These are phyloP conservation scores for Spergularia bocconei DNA, from an alignment of 148 eudicot genomes.

Conservation along the genomic window DNA sequence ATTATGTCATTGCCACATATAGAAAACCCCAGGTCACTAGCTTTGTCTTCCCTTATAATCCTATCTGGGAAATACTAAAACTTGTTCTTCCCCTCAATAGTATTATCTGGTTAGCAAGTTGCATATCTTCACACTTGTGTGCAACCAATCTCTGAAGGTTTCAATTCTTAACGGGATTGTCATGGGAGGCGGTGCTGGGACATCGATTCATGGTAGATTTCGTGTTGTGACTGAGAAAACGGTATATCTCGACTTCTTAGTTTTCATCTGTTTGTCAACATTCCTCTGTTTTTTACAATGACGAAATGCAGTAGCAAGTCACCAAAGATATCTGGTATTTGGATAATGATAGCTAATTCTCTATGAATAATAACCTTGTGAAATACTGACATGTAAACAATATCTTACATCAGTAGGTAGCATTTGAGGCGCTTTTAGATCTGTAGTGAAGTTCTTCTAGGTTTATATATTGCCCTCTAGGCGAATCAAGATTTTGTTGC, in stretches of 20 bases:
- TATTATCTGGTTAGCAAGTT: not conserved
- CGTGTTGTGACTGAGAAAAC: conserved; percentile 92
- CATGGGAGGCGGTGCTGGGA: conserved; percentile 98
- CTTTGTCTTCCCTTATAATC: not conserved
- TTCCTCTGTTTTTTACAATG: not conserved
- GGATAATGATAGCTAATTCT: too few species aligned
- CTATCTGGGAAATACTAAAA: too few species aligned
- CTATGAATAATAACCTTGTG: too few species aligned
- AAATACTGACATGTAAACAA: too few species aligned
- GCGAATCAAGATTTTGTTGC: too few species aligned
- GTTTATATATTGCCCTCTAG: too few species aligned
- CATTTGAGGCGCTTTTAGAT: too few species aligned
- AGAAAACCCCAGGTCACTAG: conserved; percentile 72
- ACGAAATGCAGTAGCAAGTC: not conserved
- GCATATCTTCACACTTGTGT: not conserved
- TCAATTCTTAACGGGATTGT: conserved; percentile 91
- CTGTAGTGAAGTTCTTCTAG: too few species aligned
- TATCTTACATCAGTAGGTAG: too few species aligned
- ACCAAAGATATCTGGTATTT: not conserved
- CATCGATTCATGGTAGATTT: conserved; percentile 88
- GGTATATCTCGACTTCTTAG: conserved; percentile 37
- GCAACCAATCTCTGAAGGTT: conserved; percentile 46
- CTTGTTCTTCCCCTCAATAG: too few species aligned
- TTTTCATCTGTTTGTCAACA: not conserved
- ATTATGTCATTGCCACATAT: conserved; percentile 82